phyloP scores from a whole-genome alignment of 768 basidiomycete species.

The Boletellus emodensis region DNA sequence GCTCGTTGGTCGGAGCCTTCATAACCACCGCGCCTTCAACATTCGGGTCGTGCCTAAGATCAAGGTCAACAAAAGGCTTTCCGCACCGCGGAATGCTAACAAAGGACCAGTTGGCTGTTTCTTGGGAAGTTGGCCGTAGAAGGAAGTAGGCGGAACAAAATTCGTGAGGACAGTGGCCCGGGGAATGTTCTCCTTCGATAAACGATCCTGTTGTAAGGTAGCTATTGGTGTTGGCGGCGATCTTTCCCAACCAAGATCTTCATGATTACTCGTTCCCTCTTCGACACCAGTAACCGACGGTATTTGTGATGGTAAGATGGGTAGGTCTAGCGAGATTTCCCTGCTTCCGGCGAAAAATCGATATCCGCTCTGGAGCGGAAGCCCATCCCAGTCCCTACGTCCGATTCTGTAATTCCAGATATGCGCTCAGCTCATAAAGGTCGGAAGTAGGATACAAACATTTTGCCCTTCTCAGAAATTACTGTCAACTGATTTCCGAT shows the following conservation, averaged over 20 bases:
- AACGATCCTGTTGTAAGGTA: conserved; percentile 1
- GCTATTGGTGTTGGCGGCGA: conserved; percentile 14
- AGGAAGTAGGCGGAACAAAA: conserved; percentile 55
- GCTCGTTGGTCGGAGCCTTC: conserved; percentile 68
- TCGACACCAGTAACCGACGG: conserved; percentile 41
- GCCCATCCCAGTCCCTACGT: conserved; percentile 56
- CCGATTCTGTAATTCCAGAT: conserved; percentile 47
- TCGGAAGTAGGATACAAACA: conserved; percentile 37
- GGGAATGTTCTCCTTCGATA: conserved; percentile 20
- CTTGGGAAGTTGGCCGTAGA: conserved; percentile 47
- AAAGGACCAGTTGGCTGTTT: conserved; percentile 27
- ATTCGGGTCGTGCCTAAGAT: conserved; percentile 67
- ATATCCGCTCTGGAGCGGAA: conserved; percentile 39
- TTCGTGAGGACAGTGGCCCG: conserved; percentile 13
- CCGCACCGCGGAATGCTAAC: conserved; percentile 7
- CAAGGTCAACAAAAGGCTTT: not conserved
- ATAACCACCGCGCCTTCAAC: conserved; percentile 80
- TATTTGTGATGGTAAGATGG: conserved; percentile 48
- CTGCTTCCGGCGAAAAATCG: conserved; percentile 49
- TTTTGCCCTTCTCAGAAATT: conserved; percentile 66
- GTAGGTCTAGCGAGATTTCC: conserved; percentile 58
- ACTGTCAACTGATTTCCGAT: conserved; percentile 51
- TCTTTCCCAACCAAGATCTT: conserved; percentile 10
- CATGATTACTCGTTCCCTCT: conserved; percentile 22
- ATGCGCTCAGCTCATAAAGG: conserved; percentile 3